Conservation (phyloP, 352 stramenopile species). For the Phytophthora tentaculata region DNA sequence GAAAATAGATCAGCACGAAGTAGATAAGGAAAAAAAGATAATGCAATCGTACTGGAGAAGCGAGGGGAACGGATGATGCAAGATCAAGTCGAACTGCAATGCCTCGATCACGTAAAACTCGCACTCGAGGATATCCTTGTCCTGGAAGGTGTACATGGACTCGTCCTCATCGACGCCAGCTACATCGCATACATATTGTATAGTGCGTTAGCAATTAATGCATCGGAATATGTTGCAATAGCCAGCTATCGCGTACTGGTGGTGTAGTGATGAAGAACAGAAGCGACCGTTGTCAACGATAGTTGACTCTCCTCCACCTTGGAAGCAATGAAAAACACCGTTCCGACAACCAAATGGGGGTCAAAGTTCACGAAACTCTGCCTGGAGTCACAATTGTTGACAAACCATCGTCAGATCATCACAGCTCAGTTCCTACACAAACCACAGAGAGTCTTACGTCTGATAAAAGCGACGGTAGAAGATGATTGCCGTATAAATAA, state of each 20-base stretch:
- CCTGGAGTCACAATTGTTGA: slow-evolving; percentile 38
- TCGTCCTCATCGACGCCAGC: slow-evolving; percentile 86
- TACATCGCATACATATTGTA: slow-evolving; percentile 34
- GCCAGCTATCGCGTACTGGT: slow-evolving; percentile 55
- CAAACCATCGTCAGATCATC: slow-evolving; percentile 3
- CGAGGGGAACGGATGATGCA: slow-evolving; percentile 85
- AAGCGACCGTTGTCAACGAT: slow-evolving; percentile 79
- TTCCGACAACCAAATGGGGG: slow-evolving; percentile 84
- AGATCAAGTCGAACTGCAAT: slow-evolving; percentile 88
- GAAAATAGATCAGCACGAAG: not conserved
- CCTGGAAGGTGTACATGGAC: slow-evolving; percentile 88
- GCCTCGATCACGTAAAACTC: slow-evolving; percentile 91
- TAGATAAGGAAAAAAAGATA: not conserved
- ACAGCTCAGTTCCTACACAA: not conserved
- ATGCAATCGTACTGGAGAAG: slow-evolving; percentile 70
- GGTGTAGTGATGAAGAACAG: slow-evolving; percentile 86
- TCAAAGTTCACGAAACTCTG: slow-evolving; percentile 92
- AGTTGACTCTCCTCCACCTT: slow-evolving; percentile 90
- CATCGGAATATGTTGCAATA: not conserved
- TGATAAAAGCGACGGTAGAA: slow-evolving; percentile 92
- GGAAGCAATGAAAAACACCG: slow-evolving; percentile 86
- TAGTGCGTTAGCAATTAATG: too few species aligned
- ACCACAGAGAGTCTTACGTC: slow-evolving; percentile 48
- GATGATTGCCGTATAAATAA: slow-evolving; percentile 92
- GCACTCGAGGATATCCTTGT: slow-evolving; percentile 91